Evolutionary conservation across 2,329 filamentous ascomycete species (phyloP).

Genomic region (Neopestalotiopsis sp.): DNA sequence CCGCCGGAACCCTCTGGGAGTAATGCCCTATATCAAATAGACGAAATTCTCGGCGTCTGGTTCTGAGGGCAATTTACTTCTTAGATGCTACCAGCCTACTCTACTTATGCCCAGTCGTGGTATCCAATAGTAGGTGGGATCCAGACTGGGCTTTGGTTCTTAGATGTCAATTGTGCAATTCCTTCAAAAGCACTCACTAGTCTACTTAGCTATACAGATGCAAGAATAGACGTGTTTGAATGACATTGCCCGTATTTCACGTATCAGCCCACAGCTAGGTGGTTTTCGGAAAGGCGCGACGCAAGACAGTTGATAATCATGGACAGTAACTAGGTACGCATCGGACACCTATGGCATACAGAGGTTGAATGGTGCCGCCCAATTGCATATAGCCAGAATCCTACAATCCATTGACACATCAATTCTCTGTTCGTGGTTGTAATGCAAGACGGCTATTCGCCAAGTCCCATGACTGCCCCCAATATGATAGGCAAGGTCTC

Average conservation of each 20-base stretch:
- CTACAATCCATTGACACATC: neutral
- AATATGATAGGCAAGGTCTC: neutral
- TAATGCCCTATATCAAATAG: neutral
- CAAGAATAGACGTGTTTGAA: neutral
- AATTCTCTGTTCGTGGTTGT: too few species aligned
- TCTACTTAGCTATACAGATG: neutral
- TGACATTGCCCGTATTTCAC: neutral
- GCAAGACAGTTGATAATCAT: too few species aligned
- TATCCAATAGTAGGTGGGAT: neutral
- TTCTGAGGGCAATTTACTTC: neutral
- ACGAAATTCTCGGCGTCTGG: neutral
- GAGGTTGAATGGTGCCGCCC: neutral
- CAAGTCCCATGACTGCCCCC: neutral
- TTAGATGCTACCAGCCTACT: neutral
- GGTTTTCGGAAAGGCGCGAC: too few species aligned
- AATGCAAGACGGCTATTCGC: too few species aligned
- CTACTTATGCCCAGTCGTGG: neutral
- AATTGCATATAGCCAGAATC: neutral
- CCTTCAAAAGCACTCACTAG: neutral
- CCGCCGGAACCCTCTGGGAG: neutral
- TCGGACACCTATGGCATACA: too few species aligned
- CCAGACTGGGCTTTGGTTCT: neutral
- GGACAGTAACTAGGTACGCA: too few species aligned
- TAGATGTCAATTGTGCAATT: neutral
- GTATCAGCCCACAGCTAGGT: too few species aligned